phyloP scores from a whole-genome alignment of 371 early-diverging fungal genomes.

The Mucor irregularis region DNA sequence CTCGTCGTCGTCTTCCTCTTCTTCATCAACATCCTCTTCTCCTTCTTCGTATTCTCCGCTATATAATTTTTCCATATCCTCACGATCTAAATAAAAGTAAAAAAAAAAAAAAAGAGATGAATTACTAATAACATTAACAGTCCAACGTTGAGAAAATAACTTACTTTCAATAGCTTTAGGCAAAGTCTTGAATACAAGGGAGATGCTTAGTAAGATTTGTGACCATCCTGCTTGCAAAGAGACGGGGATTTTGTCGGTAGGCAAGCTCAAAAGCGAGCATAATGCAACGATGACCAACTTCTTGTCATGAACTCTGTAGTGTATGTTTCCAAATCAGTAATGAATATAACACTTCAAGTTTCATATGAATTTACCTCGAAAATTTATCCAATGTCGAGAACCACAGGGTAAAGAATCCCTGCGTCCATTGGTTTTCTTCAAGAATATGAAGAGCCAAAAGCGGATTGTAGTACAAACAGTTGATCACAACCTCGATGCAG shows the following conservation, averaged over 20 bases:
- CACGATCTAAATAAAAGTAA: constrained; percentile 48
- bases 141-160: too few species aligned
- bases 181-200: constrained; percentile 72
- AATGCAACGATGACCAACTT: constrained; percentile 82
- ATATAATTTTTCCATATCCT: constrained; percentile 60
- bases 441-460: constrained; percentile 68
- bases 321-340: not conserved
- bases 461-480: constrained; percentile 85
- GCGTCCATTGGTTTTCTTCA: constrained; percentile 75
- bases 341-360: not conserved
- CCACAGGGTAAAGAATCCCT: constrained; percentile 82
- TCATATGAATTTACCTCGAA: constrained; percentile 33
- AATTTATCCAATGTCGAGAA: constrained; percentile 72
- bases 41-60: constrained; percentile 69
- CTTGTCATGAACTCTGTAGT: constrained; percentile 89
- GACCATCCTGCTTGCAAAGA: constrained; percentile 71
- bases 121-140: not conserved
- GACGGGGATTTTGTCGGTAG: constrained; percentile 69
- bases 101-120: not conserved
- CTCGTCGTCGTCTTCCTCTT: constrained; percentile 54
- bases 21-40: constrained; percentile 53
- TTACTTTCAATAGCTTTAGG: constrained; percentile 83
- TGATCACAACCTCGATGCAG: constrained; percentile 72
- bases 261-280: constrained; percentile 69
- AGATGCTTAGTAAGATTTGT: constrained; percentile 67